Conservation (phyloP, 2,329 filamentous ascomycete species). For the Didymella lethalis region DNA sequence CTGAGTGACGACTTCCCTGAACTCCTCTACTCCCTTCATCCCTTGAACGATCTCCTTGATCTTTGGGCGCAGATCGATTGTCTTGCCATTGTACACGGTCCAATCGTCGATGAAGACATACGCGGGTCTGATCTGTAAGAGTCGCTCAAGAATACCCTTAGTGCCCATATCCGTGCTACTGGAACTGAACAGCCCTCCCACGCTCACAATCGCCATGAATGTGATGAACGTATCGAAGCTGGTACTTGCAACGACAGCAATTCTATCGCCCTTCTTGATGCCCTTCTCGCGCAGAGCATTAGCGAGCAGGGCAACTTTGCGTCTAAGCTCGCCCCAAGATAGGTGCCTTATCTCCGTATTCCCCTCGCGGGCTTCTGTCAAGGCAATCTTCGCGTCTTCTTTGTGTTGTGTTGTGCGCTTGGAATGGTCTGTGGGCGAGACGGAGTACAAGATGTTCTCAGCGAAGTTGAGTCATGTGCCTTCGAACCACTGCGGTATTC, state of each 20-base stretch:
- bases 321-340: constrained; percentile 72
- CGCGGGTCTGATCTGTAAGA: constrained; percentile 77
- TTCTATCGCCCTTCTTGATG: constrained; percentile 73
- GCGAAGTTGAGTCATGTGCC: constrained; percentile 79
- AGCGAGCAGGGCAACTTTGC: constrained; percentile 65
- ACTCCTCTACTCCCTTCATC: constrained; percentile 66
- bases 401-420: constrained; percentile 66
- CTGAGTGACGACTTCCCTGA: constrained; percentile 70
- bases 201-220: constrained; percentile 71
- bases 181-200: constrained; percentile 79
- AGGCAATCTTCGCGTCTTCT: constrained; percentile 73
- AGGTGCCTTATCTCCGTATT: constrained; percentile 61
- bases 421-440: constrained; percentile 53
- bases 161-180: constrained; percentile 85
- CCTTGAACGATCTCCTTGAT: constrained; percentile 72
- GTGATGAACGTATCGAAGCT: constrained; percentile 76
- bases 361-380: constrained; percentile 77
- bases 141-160: constrained; percentile 76
- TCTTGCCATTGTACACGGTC: constrained; percentile 80
- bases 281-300: constrained; percentile 73
- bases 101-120: constrained; percentile 86
- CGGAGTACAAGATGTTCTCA: constrained; percentile 77
- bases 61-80: constrained; percentile 74
- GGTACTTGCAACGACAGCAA: constrained; percentile 79
- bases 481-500: constrained; percentile 78